Conservation (phyloP, 805 yeast genomes). For the Kuraishia borneana region DNA sequence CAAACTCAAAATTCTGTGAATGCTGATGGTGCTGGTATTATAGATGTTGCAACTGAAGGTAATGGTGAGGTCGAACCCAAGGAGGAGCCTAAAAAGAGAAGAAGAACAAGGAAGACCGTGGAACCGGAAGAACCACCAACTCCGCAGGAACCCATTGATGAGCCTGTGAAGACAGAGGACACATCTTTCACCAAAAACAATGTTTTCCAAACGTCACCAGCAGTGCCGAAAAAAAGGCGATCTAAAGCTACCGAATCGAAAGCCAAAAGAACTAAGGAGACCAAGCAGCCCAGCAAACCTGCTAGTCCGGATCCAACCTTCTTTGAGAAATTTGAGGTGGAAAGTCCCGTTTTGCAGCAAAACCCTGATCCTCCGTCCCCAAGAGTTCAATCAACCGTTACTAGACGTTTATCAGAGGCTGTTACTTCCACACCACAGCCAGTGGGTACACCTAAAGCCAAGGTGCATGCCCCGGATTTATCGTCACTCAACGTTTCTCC, state of each 20-base stretch:
- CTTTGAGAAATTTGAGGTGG: too few relatives aligned
- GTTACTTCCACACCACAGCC: too few relatives aligned
- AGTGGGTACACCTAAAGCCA: too few relatives aligned
- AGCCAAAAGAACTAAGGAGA: not conserved
- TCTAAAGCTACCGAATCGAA: constrained; percentile 5
- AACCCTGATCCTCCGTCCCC: too few relatives aligned
- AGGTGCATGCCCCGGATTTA: too few relatives aligned
- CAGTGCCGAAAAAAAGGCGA: constrained; percentile 10
- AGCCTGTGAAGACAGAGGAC: constrained; percentile 4
- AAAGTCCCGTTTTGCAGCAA: too few relatives aligned
- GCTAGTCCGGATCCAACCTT: too few relatives aligned
- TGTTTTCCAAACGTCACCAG: constrained; percentile 23
- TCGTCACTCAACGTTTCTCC: not conserved
- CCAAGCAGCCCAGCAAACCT: too few relatives aligned
- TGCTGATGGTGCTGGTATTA: constrained; percentile 14
- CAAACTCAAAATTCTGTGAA: constrained; percentile 13
- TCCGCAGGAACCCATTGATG: constrained; percentile 5
- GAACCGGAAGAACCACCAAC: constrained; percentile 3
- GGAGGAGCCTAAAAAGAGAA: constrained; percentile 3
- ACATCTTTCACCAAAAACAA: constrained; percentile 21
- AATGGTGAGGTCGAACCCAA: not conserved
- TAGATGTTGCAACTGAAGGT: constrained; percentile 5
- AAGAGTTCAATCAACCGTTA: too few relatives aligned
- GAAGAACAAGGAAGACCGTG: constrained; percentile 2
- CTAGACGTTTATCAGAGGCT: too few relatives aligned